A percentile compares a stretch with the other conserved stretches of the same genome.
Evolutionary conservation across 179 eudicot genomes (phyloP).

Genomic region (Dionaea muscipula): DNA sequence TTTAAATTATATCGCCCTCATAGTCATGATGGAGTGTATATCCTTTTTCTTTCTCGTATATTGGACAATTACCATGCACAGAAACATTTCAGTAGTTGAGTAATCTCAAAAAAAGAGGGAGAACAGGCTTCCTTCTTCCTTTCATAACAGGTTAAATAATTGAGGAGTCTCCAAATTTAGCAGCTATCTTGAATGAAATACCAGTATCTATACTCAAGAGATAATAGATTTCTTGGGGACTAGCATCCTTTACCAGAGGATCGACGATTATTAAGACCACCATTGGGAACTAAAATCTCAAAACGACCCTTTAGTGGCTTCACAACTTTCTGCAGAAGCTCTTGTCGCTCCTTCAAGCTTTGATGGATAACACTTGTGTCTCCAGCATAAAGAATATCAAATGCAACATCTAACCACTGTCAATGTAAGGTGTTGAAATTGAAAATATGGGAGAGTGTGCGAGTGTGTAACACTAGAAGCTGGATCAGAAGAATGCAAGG

Average conservation of each 20-base stretch:
- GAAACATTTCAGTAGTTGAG: no score
- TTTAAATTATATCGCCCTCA: no score
- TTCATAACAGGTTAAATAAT: not conserved
- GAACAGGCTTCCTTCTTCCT: no score
- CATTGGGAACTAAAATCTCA: slow-evolving; percentile 72
- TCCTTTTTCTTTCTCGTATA: no score
- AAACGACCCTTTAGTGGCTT: slow-evolving; percentile 63
- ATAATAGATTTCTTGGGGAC: not conserved
- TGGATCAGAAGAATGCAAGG: not conserved
- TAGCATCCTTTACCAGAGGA: slow-evolving; percentile 22
- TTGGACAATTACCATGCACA: no score
- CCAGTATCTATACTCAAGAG: not conserved
- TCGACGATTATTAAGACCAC: slow-evolving; percentile 48
- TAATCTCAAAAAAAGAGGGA: no score
- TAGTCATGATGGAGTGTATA: no score
- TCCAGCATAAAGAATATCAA: slow-evolving; percentile 83
- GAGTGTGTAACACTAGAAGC: not conserved
- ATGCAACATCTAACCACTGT: slow-evolving; percentile 55
- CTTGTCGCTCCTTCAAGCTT: slow-evolving; percentile 72
- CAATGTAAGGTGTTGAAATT: slow-evolving; percentile 24
- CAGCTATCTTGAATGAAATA: not conserved
- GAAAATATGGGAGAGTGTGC: not conserved
- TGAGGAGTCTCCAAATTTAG: not conserved
- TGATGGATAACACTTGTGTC: slow-evolving; percentile 96
- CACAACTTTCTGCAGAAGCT: slow-evolving; percentile 62